Conservation (phyloP, 805 yeast genomes). For the Vanderwaltozyma tropicalis region DNA sequence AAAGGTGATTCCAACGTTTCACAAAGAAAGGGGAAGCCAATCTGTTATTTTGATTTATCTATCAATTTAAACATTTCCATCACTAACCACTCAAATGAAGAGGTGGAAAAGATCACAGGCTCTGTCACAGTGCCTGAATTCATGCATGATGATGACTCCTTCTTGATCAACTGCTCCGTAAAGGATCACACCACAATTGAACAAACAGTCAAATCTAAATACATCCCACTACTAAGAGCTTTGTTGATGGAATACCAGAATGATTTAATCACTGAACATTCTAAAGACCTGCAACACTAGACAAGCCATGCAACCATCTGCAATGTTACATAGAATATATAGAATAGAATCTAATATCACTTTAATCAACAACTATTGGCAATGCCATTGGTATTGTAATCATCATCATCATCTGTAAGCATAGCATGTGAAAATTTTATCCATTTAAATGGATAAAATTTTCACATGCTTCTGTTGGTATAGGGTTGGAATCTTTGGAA, state of each 20-base stretch:
- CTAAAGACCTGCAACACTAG: conserved; percentile 48
- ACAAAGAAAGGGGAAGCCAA: conserved; percentile 73
- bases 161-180: conserved; percentile 40
- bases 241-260: conserved; percentile 49
- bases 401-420: too few species aligned
- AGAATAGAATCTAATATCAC: too few species aligned
- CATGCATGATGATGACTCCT: conserved; percentile 66
- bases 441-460: too few species aligned
- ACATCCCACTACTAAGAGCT: conserved; percentile 42
- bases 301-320: too few species aligned
- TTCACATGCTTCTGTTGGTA: too few species aligned
- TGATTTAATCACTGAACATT: conserved; percentile 52
- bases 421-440: too few species aligned
- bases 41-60: conserved; percentile 61
- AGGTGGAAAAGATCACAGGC: conserved; percentile 28
- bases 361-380: too few species aligned
- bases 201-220: conserved; percentile 34
- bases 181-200: conserved; percentile 30
- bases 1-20: conserved; percentile 75
- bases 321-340: too few species aligned
- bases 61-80: conserved; percentile 40
- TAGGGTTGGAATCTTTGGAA: too few species aligned
- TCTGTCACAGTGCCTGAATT: conserved; percentile 51
- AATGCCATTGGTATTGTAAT: too few species aligned
- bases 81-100: conserved; percentile 4